These are phyloP conservation scores for Chlamydomonas sp. DNA, from an alignment of 139 green algal genomes.

Conservation along the genomic window DNA sequence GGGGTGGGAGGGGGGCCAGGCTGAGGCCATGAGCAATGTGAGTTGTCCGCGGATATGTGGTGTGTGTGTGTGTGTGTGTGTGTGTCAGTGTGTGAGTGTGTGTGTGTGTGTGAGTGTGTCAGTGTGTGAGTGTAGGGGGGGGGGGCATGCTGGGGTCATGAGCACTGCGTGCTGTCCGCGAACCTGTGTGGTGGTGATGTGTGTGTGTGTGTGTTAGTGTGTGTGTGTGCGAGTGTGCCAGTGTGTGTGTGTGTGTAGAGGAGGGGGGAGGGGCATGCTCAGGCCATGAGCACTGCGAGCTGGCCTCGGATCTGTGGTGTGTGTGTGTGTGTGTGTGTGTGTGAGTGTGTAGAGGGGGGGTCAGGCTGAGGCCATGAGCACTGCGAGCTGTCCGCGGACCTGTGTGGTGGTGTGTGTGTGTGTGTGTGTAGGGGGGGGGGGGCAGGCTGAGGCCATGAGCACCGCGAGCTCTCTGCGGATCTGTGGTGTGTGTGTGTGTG, in stretches of 20 bases:
- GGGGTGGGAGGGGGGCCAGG: no score
- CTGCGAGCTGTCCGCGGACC: not conserved
- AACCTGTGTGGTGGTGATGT: not conserved
- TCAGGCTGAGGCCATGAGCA: not conserved
- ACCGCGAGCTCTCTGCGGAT: not conserved
- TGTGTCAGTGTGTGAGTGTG: no score
- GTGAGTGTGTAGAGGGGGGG: no score
- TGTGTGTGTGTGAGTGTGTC: no score
- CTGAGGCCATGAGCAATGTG: no score
- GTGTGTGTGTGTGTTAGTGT: not conserved
- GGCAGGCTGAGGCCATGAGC: not conserved
- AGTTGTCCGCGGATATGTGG: no score
- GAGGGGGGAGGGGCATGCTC: no score
- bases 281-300: conserved; percentile 83
- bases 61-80: no score
- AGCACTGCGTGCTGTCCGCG: not conserved
- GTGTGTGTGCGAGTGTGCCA: no score
- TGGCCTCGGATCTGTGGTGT: conserved; percentile 87
- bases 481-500: not conserved
- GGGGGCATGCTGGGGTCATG: not conserved
- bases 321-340: no score
- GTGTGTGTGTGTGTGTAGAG: no score
- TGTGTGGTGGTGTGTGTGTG: not conserved
- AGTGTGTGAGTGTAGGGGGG: no score
- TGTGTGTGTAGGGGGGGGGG: conserved; percentile 11